Evolutionary conservation across 805 yeast genomes (phyloP).

Genomic region (Ogataea allantospora): DNA sequence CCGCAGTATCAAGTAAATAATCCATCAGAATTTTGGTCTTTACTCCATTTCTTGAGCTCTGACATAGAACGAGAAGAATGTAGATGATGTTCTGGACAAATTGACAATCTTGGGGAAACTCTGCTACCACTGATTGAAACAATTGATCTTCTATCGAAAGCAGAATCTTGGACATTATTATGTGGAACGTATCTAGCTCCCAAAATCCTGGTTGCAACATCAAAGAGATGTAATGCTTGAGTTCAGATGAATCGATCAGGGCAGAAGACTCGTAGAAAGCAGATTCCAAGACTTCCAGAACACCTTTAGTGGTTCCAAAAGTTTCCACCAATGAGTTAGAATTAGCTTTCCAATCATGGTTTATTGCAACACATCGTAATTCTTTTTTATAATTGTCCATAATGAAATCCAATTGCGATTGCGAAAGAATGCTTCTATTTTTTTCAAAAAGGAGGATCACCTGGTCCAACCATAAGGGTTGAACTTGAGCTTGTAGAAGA

Average conservation of each 20-base stretch:
- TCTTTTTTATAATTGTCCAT: constrained; percentile 47
- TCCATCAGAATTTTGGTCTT: constrained; percentile 16
- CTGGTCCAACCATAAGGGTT: constrained; percentile 9
- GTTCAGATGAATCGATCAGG: constrained; percentile 13
- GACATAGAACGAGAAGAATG: constrained; percentile 16
- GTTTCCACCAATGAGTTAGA: constrained; percentile 43
- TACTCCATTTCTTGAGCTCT: constrained; percentile 9
- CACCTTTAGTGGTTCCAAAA: constrained; percentile 34
- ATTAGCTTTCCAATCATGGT: constrained; percentile 51
- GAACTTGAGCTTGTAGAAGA: constrained; percentile 16
- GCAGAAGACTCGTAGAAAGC: constrained; percentile 18
- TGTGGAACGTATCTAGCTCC: not conserved
- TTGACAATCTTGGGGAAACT: constrained; percentile 2
- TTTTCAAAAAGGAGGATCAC: constrained; percentile 20
- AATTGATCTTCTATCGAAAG: constrained; percentile 3
- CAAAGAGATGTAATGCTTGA: constrained; percentile 17
- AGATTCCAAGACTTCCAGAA: constrained; percentile 19
- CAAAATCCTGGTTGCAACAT: constrained; percentile 18
- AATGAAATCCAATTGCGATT: constrained; percentile 34
- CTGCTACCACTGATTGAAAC: constrained; percentile 6
- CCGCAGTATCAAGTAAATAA: constrained; percentile 13
- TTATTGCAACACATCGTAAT: constrained; percentile 52
- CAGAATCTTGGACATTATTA: not conserved
- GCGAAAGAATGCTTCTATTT: constrained; percentile 18
- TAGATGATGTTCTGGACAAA: constrained; percentile 15